Evolutionary conservation across 2,329 filamentous ascomycete genomes (phyloP).

Genomic region (Clonostachys sp.): DNA sequence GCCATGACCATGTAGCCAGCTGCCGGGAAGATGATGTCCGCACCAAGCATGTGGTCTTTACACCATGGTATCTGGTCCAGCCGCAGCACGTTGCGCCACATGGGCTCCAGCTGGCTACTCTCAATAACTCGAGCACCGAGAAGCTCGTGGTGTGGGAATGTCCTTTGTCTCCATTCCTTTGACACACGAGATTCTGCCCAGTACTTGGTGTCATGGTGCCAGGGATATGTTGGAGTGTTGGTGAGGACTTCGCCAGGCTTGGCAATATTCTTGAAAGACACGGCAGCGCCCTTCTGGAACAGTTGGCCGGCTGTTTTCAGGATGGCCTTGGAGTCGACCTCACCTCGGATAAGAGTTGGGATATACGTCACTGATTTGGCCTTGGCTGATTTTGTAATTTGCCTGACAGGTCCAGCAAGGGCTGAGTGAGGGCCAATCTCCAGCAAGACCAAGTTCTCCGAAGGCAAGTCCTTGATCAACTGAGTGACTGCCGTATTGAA

Average conservation of each 20-base stretch:
- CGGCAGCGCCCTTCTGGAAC: neutral
- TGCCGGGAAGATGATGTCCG: slow-evolving; percentile 24
- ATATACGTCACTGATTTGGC: slow-evolving; percentile 11
- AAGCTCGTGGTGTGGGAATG: slow-evolving; percentile 10
- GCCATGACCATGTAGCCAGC: slow-evolving; percentile 29
- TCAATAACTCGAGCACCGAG: slow-evolving; percentile 12
- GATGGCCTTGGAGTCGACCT: neutral
- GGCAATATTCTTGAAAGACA: neutral
- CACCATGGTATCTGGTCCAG: slow-evolving; percentile 23
- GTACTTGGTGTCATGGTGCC: slow-evolving; percentile 26
- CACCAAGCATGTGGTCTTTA: slow-evolving; percentile 11
- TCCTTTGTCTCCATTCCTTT: slow-evolving; percentile 1
- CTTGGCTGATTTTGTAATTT: slow-evolving; percentile 15
- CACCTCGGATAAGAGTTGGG: neutral
- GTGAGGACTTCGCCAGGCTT: slow-evolving; percentile 2
- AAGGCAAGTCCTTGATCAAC: slow-evolving; percentile 1
- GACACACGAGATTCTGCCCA: slow-evolving; percentile 17
- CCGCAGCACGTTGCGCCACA: slow-evolving; percentile 12
- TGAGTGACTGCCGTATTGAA: neutral
- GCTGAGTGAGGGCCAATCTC: slow-evolving; percentile 32
- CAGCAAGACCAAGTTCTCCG: slow-evolving; percentile 10
- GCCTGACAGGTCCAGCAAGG: slow-evolving; percentile 28
- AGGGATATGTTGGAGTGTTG: slow-evolving; percentile 30
- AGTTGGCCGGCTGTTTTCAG: neutral
- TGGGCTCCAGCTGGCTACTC: slow-evolving; percentile 1